Conservation (phyloP, 352 stramenopile species). For the Globisporangium heterothallicum region DNA sequence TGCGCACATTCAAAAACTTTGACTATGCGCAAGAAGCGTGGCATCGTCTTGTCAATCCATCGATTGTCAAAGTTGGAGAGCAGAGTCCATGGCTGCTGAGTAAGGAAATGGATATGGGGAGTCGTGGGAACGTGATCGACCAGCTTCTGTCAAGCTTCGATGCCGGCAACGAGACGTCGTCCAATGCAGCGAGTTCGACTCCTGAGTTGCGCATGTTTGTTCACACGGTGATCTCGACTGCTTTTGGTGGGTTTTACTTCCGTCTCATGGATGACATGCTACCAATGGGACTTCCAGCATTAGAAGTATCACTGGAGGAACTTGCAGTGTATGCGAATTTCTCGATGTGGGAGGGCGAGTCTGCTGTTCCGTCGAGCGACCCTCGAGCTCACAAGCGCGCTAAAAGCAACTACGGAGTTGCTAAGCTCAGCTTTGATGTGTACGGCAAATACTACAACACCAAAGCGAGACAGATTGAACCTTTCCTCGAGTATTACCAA, state of each 20-base stretch:
- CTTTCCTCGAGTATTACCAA: constrained; percentile 85
- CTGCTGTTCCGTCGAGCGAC: constrained; percentile 23
- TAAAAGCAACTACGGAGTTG: constrained; percentile 65
- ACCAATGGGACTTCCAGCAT: constrained; percentile 56
- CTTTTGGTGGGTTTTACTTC: constrained; percentile 85
- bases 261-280: constrained; percentile 82
- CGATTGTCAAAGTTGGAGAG: constrained; percentile 60
- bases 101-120: constrained; percentile 79
- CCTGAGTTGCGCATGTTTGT: constrained; percentile 58
- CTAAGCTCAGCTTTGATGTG: constrained; percentile 71
- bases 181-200: neutral
- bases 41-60: constrained; percentile 74
- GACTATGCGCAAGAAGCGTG: constrained; percentile 86
- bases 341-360: constrained; percentile 56
- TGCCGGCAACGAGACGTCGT: constrained; percentile 4
- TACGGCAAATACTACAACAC: constrained; percentile 89
- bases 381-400: constrained; percentile 33
- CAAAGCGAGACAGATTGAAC: constrained; percentile 64
- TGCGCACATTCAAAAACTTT: constrained; percentile 80
- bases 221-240: constrained; percentile 70
- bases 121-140: constrained; percentile 67
- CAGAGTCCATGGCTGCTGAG: constrained; percentile 65
- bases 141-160: constrained; percentile 71
- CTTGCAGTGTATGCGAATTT: constrained; percentile 71
- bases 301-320: constrained; percentile 80